Evolutionary conservation across 1,284 basidiomycete genomes (phyloP), one percentile per base, ranked within the genome.

Genomic region (Leccinum solheimii): DNA sequence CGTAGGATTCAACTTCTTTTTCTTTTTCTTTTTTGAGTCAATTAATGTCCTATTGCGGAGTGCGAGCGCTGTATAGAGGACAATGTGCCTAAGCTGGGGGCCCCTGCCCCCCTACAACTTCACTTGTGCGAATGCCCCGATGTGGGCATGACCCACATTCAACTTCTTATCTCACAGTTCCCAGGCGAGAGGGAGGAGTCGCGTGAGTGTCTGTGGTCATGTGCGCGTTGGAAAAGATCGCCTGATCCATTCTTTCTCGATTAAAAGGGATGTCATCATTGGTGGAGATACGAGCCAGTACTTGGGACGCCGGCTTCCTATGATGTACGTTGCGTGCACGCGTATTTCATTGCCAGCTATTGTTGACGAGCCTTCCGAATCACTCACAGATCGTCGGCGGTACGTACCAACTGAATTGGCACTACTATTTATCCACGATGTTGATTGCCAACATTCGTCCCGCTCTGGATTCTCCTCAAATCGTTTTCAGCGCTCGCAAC

Each of bases 81-180:
- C 27, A 30, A 30, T 30, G 27, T 30, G 9, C 27, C 1, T 9
- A 30, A 30, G 27, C 27, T 30, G 27, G 27, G 9, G 27, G 27
- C 27, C 2, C 3, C 27, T 30, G 27, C 27, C 27, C 27, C 27
- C 27, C 27, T 30, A 30, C 27, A 30, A 30, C 27, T 30, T 2
- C 27, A 30, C 27, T 30, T 30, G 27, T 0, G 27, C 9, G 27
- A 30, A 30, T 30, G 27, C 27, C 27, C 27, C 1, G 27, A 30
- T 30, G 27, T 30, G 27, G 27, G 27, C 9, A 30, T 30, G 27
- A 30, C 27, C 27, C 27, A 30, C 27, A 19, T 95, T 97, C 83
- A 97, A 96, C 79, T 98, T 98, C 80, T 81, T 96, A 65, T 92
- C 91, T 4, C 94, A 95, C 76, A 92, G 92, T 10, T 93, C 90